Evolutionary conservation across 805 yeast genomes (phyloP).

Genomic region (Candida michaelii): DNA sequence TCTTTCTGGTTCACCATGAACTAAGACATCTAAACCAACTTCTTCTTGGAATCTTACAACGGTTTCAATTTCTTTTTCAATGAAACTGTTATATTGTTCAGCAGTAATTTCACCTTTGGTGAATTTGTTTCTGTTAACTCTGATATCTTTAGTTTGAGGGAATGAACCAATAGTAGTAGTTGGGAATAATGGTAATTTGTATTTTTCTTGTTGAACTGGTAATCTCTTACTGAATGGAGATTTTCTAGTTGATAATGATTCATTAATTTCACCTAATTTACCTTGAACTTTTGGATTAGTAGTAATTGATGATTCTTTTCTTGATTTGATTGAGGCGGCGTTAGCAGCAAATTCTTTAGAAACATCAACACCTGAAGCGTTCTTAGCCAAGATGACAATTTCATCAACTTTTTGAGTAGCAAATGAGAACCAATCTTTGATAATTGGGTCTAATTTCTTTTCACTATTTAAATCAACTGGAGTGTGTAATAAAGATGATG

Average conservation of each 20-base stretch:
- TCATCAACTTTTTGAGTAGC: slow-evolving; percentile 95
- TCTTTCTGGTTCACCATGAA: slow-evolving; percentile 99
- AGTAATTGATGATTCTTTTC: slow-evolving; percentile 84
- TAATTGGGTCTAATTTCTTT: slow-evolving; percentile 83
- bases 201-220: slow-evolving; percentile 78
- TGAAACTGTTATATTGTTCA: slow-evolving; percentile 94
- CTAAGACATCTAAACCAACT: slow-evolving; percentile 95
- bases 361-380: slow-evolving; percentile 80
- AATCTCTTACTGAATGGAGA: slow-evolving; percentile 85
- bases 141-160: slow-evolving; percentile 99
- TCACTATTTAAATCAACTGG: slow-evolving; percentile 95
- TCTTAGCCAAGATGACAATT: slow-evolving; percentile 88
- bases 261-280: slow-evolving; percentile 78
- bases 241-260: slow-evolving; percentile 77
- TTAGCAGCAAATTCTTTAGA: slow-evolving; percentile 77
- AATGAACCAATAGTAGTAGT: slow-evolving; percentile 99
- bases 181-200: slow-evolving; percentile 98
- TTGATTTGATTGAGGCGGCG: slow-evolving; percentile 80
- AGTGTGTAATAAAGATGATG: slow-evolving; percentile 96
- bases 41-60: slow-evolving; percentile 99
- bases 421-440: slow-evolving; percentile 97
- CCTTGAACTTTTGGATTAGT: slow-evolving; percentile 87
- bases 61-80: slow-evolving; percentile 91
- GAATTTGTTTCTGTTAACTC: slow-evolving; percentile 97
- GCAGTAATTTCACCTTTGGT: slow-evolving; percentile 94